These are phyloP conservation scores for Solidago caesia DNA, from an alignment of 129 eudicot species.

Conservation along the genomic window DNA sequence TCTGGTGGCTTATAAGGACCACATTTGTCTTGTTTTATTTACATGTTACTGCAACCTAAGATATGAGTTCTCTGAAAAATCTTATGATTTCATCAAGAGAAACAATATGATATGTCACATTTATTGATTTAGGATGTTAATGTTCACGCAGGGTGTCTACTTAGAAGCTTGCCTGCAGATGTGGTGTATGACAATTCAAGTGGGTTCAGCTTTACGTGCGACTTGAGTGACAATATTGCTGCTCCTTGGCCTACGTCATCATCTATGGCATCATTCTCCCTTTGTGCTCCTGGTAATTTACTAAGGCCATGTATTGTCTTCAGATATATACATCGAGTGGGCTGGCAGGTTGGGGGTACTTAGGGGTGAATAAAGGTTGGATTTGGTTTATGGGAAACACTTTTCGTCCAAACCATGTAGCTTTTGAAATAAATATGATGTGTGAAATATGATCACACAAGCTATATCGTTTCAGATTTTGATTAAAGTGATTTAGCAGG, in stretches of 20 bases:
- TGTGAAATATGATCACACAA: no score
- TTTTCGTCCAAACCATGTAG: no score
- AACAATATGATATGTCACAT: neutral
- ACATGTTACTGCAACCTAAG: no score
- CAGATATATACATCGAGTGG: no score
- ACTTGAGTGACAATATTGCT: constrained; percentile 87
- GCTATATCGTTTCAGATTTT: no score
- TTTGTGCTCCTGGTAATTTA: constrained; percentile 93
- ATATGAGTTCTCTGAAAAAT: neutral
- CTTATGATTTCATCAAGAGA: constrained; percentile 11
- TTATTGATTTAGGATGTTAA: constrained; percentile 2
- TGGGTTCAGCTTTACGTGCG: constrained; percentile 86
- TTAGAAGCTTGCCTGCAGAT: constrained; percentile 84
- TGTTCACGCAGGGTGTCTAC: constrained; percentile 71
- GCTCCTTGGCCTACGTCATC: constrained; percentile 99
- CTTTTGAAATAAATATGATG: no score
- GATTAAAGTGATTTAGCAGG: no score
- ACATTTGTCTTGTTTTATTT: no score
- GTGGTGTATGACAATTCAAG: constrained; percentile 76
- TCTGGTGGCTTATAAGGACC: no score
- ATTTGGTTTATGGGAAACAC: no score
- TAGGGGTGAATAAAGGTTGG: no score
- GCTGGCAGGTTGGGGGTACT: no score
- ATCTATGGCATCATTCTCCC: constrained; percentile 71
- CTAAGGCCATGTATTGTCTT: neutral